Base-by-base conservation (phyloP, 179 eudicot species). In the Carnegiea gigantea region DNA sequence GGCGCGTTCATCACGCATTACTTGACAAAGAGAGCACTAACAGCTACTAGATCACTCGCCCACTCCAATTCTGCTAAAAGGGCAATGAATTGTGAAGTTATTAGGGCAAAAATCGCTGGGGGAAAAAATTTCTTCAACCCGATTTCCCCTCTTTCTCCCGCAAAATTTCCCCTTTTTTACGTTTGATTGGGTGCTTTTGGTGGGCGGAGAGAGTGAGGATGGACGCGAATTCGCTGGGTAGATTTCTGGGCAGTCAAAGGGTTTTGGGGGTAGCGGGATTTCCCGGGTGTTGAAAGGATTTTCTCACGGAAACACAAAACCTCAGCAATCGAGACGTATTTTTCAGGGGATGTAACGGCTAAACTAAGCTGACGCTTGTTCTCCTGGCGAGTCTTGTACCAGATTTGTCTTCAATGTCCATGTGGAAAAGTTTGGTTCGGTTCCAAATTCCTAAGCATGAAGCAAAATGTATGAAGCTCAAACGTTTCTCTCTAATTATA, bases 21-120 rank as follows among this genome's bases (percentile, higher is more conserved):
- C 79, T 60, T 36, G 70, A 76, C 13, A 76, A 51, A 51, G 4
- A 51, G 57, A 59, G 24, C 40, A 49, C n/a, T 46, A 11, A 24
- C 1, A 60, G 20, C 38, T 51, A 49, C 49, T 76, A 62, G 67
- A 73, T 62, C 71, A 65, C 48, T 75, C 26, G 21, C 79, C 83
- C 83, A 81, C 74, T 78, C 21, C 53, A 78, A 46, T 44, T 46
- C 44, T 65, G 24, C 40, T 17, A 24, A 9, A 74, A 54, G 60
- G 51, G 57, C 44, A 44, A 3, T 20, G 17, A 21, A 80, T 20
- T 26, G 9, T 46, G 60, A 65, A 78, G 11, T 24, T 23, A 13
- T 46, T 13, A 24, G 70, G 30, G 20, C 26, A 59, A 77, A 12
- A 77, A 10, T 12, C 10, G 20, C 3, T 8, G 23, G 3, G 9